phyloP scores from a whole-genome alignment of 2,329 filamentous ascomycete species.

The Paraphoma sp. region DNA sequence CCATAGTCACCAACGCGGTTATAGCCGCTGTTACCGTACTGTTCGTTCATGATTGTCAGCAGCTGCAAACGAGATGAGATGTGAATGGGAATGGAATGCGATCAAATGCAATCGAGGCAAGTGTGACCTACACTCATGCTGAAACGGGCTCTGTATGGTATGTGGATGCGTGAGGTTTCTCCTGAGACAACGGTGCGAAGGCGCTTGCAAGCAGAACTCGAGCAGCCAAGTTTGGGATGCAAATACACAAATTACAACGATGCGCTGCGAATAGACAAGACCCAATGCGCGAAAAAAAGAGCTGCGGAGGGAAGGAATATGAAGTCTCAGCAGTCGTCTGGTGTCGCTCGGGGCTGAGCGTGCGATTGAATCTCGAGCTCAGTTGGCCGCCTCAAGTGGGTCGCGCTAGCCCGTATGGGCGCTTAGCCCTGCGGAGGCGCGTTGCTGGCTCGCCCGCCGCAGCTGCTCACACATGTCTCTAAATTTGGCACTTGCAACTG shows the following conservation, averaged over 20 bases:
- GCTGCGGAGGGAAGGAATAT: conserved; percentile 17
- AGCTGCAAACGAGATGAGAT: conserved; percentile 7
- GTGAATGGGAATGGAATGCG: conserved; percentile 10
- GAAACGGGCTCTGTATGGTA: conserved; percentile 45
- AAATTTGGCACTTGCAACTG: conserved; percentile 22
- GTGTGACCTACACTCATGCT: conserved; percentile 48
- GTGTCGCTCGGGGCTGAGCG: conserved; percentile 22
- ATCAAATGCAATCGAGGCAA: conserved; percentile 35
- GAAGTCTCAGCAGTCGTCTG: conserved; percentile 12
- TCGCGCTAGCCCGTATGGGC: conserved; percentile 2
- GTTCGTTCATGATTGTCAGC: conserved; percentile 35
- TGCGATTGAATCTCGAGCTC: conserved; percentile 5
- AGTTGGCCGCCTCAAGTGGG: conserved; percentile 4
- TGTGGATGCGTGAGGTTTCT: conserved; percentile 34
- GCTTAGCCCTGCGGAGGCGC: conserved; percentile 8
- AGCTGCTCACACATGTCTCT: conserved; percentile 17
- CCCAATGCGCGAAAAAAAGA: conserved; percentile 12
- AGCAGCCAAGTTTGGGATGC: background rate
- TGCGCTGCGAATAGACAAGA: background rate
- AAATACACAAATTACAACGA: background rate
- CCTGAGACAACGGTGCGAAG: conserved; percentile 42
- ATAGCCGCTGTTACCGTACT: conserved; percentile 52
- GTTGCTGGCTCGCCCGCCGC: conserved; percentile 9
- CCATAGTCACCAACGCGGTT: conserved; percentile 50
- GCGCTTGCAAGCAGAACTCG: conserved; percentile 15